Base-by-base conservation (phyloP, 768 basidiomycete species). In the Scleroderma bovista region DNA sequence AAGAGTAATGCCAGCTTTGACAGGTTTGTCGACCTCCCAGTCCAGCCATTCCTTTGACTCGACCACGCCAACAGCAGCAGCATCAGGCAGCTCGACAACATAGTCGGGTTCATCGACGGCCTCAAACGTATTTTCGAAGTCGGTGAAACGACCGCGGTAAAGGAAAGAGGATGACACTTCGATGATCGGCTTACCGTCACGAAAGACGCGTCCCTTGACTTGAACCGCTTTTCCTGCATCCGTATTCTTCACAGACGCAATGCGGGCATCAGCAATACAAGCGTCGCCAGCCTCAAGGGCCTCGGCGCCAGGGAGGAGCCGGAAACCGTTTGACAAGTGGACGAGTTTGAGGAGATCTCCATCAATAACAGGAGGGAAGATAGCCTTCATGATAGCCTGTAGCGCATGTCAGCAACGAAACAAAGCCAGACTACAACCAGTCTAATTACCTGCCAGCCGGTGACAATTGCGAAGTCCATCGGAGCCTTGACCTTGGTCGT, bases 391-490 rank as follows among this genome's bases (percentile, higher is more conserved):
- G 70, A 99, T 98, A n/a, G 94, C 89, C 93, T 95, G 57, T 0
- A 48, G 52, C 47, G 31, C n/a, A 57, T 47, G 24, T 57, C 31
- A 48, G n/a, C 19, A 33, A 24, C 26, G 26, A 9, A 32, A 22
- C 16, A 8, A 26, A 22, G 13, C 37, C 48, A 42, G 7, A 17
- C 16, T 42, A 1, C 20, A 33, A 22, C 49, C 24, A 38, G 24
- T 20, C 36, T 46, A 69, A 86, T 52, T 64, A 93, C 93, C 86
- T 95, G 84, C 96, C 96, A 99, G 41, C 95, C 94, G 36, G 93
- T 86, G 45, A 98, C 95, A 61, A 99, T 99, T 22, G 94, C 92
- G 60, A 96, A 98, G 71, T 98, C 95, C 91, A 99, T 95, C 0
- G 96, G 96, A 2, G 95, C 93, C 60, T 88, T 81, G 39, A 92